These are phyloP conservation scores for Friedmanniomyces endolithicus DNA, from an alignment of 495 filamentous ascomycete genomes.

Conservation along the genomic window DNA sequence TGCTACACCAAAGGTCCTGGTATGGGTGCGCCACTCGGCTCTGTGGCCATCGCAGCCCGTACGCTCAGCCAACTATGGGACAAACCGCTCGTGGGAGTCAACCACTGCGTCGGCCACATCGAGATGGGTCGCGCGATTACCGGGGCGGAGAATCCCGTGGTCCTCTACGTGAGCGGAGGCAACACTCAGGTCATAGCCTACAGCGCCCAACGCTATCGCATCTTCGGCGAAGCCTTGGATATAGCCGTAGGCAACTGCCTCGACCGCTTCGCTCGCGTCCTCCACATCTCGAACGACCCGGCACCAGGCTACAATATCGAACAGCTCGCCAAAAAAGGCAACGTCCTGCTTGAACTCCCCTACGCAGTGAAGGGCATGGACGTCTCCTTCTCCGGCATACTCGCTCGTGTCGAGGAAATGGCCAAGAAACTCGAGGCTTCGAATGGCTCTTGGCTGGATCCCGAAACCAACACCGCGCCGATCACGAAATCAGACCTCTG, in stretches of 20 bases:
- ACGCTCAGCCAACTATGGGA: slow-evolving; percentile 74
- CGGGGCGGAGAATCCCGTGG: slow-evolving; percentile 79
- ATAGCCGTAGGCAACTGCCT: slow-evolving; percentile 97
- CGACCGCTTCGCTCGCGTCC: slow-evolving; percentile 83
- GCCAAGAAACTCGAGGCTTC: slow-evolving; percentile 35
- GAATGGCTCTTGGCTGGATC: slow-evolving; percentile 24
- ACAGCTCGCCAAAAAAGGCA: slow-evolving; percentile 72
- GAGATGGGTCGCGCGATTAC: slow-evolving; percentile 97
- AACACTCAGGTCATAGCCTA: slow-evolving; percentile 99
- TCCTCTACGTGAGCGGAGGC: slow-evolving; percentile 89
- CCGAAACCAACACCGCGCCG: slow-evolving; percentile 31
- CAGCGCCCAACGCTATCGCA: slow-evolving; percentile 82
- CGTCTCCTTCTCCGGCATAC: slow-evolving; percentile 82
- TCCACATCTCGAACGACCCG: slow-evolving; percentile 87
- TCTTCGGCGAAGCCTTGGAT: slow-evolving; percentile 94
- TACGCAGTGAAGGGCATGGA: slow-evolving; percentile 99
- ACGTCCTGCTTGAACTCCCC: slow-evolving; percentile 69
- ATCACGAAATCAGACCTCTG: slow-evolving; percentile 81
- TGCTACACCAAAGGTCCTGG: slow-evolving; percentile 93
- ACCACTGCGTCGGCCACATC: slow-evolving; percentile 95
- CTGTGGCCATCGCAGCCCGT: slow-evolving; percentile 73
- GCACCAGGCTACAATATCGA: slow-evolving; percentile 97
- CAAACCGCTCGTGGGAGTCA: slow-evolving; percentile 81
- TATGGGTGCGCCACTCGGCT: slow-evolving; percentile 91
- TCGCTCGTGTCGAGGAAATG: slow-evolving; percentile 66